Conservation (phyloP, 2,329 filamentous ascomycete genomes). For the Cytospora paraplurivora region DNA sequence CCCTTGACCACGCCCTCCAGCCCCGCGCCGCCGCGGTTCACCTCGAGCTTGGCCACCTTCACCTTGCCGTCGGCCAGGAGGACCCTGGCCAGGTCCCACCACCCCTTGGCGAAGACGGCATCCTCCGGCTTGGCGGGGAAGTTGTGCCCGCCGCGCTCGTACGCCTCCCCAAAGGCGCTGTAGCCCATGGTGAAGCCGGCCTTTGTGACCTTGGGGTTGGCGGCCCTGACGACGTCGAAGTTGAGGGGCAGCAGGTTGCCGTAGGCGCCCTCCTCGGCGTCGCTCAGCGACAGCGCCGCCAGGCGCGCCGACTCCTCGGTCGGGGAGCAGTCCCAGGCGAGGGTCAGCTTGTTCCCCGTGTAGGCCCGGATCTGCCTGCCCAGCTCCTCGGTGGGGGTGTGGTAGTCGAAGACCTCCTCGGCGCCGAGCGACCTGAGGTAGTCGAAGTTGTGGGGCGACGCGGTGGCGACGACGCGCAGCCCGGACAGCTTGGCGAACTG, state of each 20-base stretch:
- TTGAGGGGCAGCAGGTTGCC: background rate
- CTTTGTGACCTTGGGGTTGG: constrained; percentile 40
- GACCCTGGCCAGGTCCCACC: constrained; percentile 37
- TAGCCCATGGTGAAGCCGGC: constrained; percentile 36
- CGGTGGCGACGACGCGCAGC: constrained; percentile 40
- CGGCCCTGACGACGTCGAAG: constrained; percentile 38
- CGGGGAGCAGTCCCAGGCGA: constrained; percentile 28
- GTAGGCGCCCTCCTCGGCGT: constrained; percentile 10
- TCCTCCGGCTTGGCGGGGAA: constrained; percentile 32
- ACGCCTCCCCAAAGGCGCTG: constrained; percentile 39
- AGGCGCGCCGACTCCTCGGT: constrained; percentile 18
- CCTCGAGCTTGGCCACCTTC: constrained; percentile 36
- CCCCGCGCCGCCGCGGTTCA: constrained; percentile 36
- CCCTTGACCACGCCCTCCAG: constrained; percentile 38
- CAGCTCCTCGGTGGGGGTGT: constrained; percentile 18
- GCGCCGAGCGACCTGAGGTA: constrained; percentile 28
- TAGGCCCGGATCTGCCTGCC: constrained; percentile 14
- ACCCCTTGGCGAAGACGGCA: constrained; percentile 39
- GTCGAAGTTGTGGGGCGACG: constrained; percentile 35
- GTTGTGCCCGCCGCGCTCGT: constrained; percentile 14
- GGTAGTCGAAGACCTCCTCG: constrained; percentile 28
- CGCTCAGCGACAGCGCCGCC: constrained; percentile 16
- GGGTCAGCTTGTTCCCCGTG: constrained; percentile 15
- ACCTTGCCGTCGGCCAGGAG: constrained; percentile 41
- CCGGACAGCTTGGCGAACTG: constrained; percentile 44